Evolutionary conservation across 2,329 filamentous ascomycete genomes (phyloP).

Genomic region (Dactylellina haptotyla): DNA sequence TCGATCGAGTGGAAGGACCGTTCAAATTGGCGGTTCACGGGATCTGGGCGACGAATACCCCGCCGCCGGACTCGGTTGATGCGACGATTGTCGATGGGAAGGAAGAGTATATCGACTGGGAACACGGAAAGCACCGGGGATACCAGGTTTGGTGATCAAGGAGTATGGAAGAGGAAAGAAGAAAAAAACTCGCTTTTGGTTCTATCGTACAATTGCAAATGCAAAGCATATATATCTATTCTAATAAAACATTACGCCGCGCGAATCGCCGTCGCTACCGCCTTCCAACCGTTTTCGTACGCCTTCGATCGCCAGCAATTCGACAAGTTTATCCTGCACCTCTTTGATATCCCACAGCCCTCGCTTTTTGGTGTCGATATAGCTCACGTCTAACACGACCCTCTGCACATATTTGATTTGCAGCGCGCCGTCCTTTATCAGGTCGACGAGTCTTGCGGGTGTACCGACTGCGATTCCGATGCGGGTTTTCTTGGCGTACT

Average conservation of each 20-base stretch:
- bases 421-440: slow-evolving; percentile 84
- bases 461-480: slow-evolving; percentile 92
- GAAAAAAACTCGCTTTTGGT: not conserved
- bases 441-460: slow-evolving; percentile 80
- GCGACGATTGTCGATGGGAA: slow-evolving; percentile 34
- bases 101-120: slow-evolving; percentile 49
- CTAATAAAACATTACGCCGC: slow-evolving; percentile 73
- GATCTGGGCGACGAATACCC: slow-evolving; percentile 76
- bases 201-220: slow-evolving; percentile 6
- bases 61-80: slow-evolving; percentile 40
- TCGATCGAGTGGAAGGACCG: slow-evolving; percentile 85
- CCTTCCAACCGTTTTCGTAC: slow-evolving; percentile 75
- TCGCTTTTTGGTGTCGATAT: slow-evolving; percentile 93
- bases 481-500: slow-evolving; percentile 74
- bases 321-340: slow-evolving; percentile 80
- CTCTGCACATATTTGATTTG: slow-evolving; percentile 77
- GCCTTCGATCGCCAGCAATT: slow-evolving; percentile 75
- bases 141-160: slow-evolving; percentile 35
- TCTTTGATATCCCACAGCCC: slow-evolving; percentile 96
- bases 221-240: slow-evolving; percentile 53
- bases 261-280: slow-evolving; percentile 68
- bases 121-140: slow-evolving; percentile 33
- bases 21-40: slow-evolving; percentile 87
- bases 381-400: slow-evolving; percentile 87
- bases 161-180: not conserved